Base-by-base conservation (phyloP, 495 filamentous ascomycete species). In the Zalerion maritima region DNA sequence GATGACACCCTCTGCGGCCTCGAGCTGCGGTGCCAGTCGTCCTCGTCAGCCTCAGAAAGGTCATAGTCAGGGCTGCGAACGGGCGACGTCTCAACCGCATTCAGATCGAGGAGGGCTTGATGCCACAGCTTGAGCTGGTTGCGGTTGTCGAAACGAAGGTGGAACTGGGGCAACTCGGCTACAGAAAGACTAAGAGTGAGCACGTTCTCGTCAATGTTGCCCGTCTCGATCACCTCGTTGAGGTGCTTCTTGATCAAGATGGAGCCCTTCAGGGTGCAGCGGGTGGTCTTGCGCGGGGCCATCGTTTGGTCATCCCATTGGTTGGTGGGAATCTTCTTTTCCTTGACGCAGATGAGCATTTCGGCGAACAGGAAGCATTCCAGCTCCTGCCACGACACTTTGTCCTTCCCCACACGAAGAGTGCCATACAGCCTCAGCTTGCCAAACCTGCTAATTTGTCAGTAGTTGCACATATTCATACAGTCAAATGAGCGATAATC, bases 261-360 rank as follows among this genome's bases (percentile, higher is more conserved):
- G 2, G 91, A 96, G 5, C 89, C 89, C 55, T 99, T 99, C 19
- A 99, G 59, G 5, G 85, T 94, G 56, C 75, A 94, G 31, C 82
- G 73, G 3, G 67, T 74, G 5, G 66, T 51, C 49, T 79, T 89
- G 3, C 63, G 62, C 10, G 73, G 70, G 18, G 66, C 59, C 14
- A 57, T 58, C 15, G 70, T 68, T n/a, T n/a, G n/a, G 21, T 72
- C 69, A 17, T 73, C 70, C 73, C 73, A 79, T 39, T 75, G 64
- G 34, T 58, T 54, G 32, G 56, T 24, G 38, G 49, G 50, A 15
- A 63, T 52, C 52, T 85, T 91, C 67, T 93, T 94, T 47, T 96
- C 89, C 55, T 94, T 99, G 35, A 96, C 84, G 49, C 89, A 99
- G 39, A 99, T 99, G 29, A 99, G 84, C 89, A 99, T 99, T 54